phyloP scores from a whole-genome alignment of 1,139 yeast genomes.

The Lodderomyces beijingensis region DNA sequence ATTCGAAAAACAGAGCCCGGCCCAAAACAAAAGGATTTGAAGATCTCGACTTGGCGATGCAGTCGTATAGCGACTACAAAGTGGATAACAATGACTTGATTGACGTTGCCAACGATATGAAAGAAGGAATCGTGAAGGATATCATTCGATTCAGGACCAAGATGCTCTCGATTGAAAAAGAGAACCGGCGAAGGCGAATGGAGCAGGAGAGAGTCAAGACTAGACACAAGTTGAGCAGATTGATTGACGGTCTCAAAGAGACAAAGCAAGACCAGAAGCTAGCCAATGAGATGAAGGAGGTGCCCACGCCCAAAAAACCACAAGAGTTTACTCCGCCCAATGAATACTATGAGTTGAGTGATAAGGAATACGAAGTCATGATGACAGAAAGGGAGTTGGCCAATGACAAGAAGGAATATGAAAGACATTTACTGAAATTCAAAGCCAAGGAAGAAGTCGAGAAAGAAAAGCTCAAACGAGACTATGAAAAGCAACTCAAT shows the following conservation, averaged over 20 bases:
- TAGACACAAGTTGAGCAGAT: constrained; percentile 44
- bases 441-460: constrained; percentile 17
- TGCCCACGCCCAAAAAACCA: constrained; percentile 12
- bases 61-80: constrained; percentile 41
- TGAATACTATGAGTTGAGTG: constrained; percentile 28
- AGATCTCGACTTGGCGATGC: constrained; percentile 33
- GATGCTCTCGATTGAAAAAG: constrained; percentile 55
- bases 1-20: constrained; percentile 19
- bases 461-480: constrained; percentile 15
- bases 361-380: constrained; percentile 29
- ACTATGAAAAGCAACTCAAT: constrained; percentile 17
- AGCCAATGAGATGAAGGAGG: constrained; percentile 7
- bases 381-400: constrained; percentile 16
- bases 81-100: constrained; percentile 58
- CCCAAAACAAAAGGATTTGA: constrained; percentile 25
- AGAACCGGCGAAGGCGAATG: constrained; percentile 49
- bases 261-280: constrained; percentile 9
- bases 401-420: constrained; percentile 19
- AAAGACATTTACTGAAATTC: constrained; percentile 15
- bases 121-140: constrained; percentile 55
- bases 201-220: constrained; percentile 51
- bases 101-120: constrained; percentile 58
- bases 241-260: constrained; percentile 46
- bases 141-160: constrained; percentile 60
- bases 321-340: constrained; percentile 11